A percentile compares a stretch with the other conserved stretches of the same genome.
These are phyloP conservation scores for Musa balbisiana DNA, from an alignment of 202 grass and related monocot genomes.

Conservation along the genomic window DNA sequence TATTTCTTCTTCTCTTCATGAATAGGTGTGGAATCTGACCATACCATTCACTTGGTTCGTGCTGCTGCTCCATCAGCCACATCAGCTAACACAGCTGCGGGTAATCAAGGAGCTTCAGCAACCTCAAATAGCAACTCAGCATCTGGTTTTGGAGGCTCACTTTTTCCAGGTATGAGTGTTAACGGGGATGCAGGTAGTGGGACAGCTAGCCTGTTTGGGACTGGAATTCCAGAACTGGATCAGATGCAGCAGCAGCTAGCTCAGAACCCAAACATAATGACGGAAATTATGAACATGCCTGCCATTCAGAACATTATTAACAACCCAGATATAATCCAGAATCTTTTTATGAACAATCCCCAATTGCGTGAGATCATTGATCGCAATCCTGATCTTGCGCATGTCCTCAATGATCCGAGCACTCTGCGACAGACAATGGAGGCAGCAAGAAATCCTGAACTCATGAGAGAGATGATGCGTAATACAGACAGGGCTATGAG, in stretches of 20 bases:
- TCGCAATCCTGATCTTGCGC: conserved; percentile 87
- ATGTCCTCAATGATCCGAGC: conserved; percentile 86
- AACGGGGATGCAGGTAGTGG: too few species aligned
- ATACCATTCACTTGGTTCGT: conserved; percentile 93
- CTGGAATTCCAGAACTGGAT: conserved; percentile 62
- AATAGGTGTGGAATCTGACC: conserved; percentile 77
- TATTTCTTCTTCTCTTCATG: not conserved
- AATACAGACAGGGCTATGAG: conserved; percentile 99
- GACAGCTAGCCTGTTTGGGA: conserved; percentile 31
- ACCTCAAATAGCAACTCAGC: conserved; percentile 37
- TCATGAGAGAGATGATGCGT: conserved; percentile 99
- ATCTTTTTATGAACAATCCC: conserved; percentile 91
- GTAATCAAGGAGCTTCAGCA: conserved; percentile 41
- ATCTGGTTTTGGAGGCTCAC: conserved; percentile 3
- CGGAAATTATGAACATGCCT: conserved; percentile 92
- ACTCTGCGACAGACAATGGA: conserved; percentile 90
- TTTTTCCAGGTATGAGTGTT: too few species aligned
- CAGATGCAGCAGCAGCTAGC: conserved; percentile 69
- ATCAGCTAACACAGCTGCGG: conserved; percentile 36
- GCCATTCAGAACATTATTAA: conserved; percentile 81
- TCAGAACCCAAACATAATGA: conserved; percentile 92
- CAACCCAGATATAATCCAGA: conserved; percentile 86
- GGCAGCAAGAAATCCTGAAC: conserved; percentile 83
- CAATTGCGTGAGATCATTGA: conserved; percentile 94
- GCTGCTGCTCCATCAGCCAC: conserved; percentile 40